Conservation (phyloP, 2,329 filamentous ascomycete genomes). For the Ophiostoma quercus region DNA sequence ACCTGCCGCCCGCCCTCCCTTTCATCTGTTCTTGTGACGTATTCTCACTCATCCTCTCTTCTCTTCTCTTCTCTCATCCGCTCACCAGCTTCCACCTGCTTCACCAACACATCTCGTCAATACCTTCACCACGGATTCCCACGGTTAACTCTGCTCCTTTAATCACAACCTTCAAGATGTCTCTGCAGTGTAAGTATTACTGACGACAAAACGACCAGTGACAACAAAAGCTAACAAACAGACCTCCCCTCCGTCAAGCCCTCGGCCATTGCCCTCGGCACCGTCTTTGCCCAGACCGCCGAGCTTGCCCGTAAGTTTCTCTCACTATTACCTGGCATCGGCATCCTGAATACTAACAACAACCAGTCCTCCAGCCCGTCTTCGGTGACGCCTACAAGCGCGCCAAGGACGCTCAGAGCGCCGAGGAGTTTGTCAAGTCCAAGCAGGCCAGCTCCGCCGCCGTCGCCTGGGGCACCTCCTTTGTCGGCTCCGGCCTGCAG, state of each 20-base stretch:
- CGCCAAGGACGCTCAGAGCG: conserved; percentile 84
- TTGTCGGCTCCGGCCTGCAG: conserved; percentile 83
- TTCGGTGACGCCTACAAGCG: conserved; percentile 94
- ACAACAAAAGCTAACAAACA: conserved; percentile 30
- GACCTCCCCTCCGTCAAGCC: conserved; percentile 80
- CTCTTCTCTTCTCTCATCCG: background rate
- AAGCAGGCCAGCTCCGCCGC: conserved; percentile 87
- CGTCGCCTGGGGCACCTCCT: conserved; percentile 82
- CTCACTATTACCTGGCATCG: too few species aligned
- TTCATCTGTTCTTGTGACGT: conserved; percentile 11
- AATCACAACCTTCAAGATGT: conserved; percentile 43
- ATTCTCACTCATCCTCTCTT: background rate
- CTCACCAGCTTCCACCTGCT: background rate
- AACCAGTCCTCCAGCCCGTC: conserved; percentile 68
- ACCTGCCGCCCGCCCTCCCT: conserved; percentile 11
- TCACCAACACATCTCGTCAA: background rate
- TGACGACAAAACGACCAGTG: too few species aligned
- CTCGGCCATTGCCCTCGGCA: conserved; percentile 93
- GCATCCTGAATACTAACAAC: background rate
- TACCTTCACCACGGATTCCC: conserved; percentile 8
- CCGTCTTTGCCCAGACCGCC: conserved; percentile 88
- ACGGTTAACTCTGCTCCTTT: background rate
- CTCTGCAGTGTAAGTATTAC: conserved; percentile 52
- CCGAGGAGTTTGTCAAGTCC: conserved; percentile 92
- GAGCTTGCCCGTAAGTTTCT: conserved; percentile 59